phyloP scores from a whole-genome alignment of 208 protist genomes.

The Spongospora subterranea region DNA sequence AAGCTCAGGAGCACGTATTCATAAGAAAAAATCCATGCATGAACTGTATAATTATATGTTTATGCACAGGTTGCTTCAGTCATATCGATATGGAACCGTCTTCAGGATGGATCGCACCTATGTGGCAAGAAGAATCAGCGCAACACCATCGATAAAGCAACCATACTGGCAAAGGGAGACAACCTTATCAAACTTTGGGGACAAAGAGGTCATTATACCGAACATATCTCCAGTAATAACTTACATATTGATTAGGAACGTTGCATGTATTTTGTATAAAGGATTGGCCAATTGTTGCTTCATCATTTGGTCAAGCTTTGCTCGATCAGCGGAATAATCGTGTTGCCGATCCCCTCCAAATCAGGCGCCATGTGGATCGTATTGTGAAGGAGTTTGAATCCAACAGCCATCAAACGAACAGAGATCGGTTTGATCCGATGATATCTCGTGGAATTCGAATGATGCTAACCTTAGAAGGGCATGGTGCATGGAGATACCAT shows the following conservation, averaged over 20 bases:
- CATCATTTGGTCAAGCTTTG: neutral
- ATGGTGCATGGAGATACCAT: neutral
- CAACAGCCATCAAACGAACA: neutral
- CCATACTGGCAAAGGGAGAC: neutral
- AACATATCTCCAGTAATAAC: neutral
- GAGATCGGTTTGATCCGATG: neutral
- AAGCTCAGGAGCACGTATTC: neutral
- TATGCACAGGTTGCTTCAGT: neutral
- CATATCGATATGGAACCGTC: constrained; percentile 45
- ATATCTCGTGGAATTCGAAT: neutral
- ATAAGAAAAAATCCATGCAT: neutral
- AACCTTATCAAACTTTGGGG: constrained; percentile 2
- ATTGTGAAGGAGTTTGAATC: neutral
- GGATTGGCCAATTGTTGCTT: neutral
- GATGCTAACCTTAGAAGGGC: neutral
- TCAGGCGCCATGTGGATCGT: neutral
- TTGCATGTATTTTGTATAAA: neutral
- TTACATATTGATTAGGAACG: neutral
- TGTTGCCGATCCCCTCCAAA: neutral
- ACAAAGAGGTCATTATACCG: neutral
- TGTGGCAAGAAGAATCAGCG: neutral
- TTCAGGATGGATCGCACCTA: neutral
- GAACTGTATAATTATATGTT: neutral
- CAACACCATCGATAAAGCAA: neutral
- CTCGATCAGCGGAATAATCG: neutral